Percentiles rank a stretch among this genome's conserved stretches.
These are phyloP conservation scores for Oryza longistaminata DNA, from an alignment of 176 grass and related monocot species.

Conservation along the genomic window DNA sequence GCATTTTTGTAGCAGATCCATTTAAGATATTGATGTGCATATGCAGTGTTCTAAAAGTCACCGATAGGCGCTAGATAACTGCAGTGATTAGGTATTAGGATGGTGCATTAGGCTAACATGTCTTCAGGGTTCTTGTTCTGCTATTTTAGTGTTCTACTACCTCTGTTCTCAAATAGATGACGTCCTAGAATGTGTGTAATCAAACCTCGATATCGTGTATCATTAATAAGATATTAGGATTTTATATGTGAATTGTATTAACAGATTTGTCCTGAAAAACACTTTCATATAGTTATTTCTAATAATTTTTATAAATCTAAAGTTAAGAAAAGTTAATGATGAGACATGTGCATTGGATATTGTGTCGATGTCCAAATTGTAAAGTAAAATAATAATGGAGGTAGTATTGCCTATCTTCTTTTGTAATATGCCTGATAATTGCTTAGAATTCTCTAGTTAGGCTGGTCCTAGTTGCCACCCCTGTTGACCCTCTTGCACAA, in stretches of 20 bases:
- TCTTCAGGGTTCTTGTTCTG: not conserved
- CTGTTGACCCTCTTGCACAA: not conserved
- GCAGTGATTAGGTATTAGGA: not conserved
- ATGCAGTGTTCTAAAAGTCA: not conserved
- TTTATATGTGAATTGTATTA: too few relatives aligned
- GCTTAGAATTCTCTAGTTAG: not conserved
- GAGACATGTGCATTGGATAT: too few relatives aligned
- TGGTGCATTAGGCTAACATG: not conserved
- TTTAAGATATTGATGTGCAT: not conserved
- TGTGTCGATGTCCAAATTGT: too few relatives aligned
- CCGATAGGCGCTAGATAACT: not conserved
- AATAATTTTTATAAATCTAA: too few relatives aligned
- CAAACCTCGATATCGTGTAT: too few relatives aligned
- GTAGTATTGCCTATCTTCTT: not conserved
- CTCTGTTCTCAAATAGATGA: too few relatives aligned
- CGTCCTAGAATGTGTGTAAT: too few relatives aligned
- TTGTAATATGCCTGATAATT: not conserved
- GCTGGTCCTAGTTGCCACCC: not conserved
- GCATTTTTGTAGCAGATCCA: not conserved
- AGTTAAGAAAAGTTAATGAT: too few relatives aligned
- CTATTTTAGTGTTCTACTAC: not conserved
- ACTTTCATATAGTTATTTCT: too few relatives aligned
- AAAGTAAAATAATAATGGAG: too few relatives aligned
- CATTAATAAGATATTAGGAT: too few relatives aligned
- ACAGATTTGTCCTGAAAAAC: too few relatives aligned